Conservation (phyloP, 1,284 basidiomycete genomes). For the Bjerkandera adusta region DNA sequence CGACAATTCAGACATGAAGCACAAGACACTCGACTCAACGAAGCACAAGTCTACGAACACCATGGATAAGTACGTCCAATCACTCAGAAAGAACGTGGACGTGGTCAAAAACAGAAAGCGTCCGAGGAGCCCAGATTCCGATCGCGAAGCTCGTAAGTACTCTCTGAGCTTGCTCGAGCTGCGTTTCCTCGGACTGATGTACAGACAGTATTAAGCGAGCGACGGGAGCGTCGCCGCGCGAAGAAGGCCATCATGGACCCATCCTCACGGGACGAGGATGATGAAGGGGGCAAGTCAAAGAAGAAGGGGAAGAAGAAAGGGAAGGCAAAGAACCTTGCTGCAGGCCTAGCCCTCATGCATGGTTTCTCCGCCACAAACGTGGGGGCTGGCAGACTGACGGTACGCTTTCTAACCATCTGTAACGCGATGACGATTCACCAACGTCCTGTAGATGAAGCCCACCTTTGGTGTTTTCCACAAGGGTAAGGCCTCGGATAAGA, state of each 20-base stretch:
- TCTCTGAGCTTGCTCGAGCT: background rate
- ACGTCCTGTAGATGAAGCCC: slow-evolving; percentile 39
- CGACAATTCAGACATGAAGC: background rate
- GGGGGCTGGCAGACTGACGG: slow-evolving; percentile 68
- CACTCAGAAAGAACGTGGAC: background rate
- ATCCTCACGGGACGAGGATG: slow-evolving; percentile 10
- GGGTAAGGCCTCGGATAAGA: slow-evolving; percentile 62
- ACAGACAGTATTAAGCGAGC: slow-evolving; percentile 19
- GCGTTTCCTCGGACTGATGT: background rate
- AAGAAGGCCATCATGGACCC: slow-evolving; percentile 46
- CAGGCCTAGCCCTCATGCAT: slow-evolving; percentile 69
- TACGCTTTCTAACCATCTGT: slow-evolving; percentile 28
- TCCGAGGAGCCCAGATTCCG: slow-evolving; percentile 19
- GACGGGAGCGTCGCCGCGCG: slow-evolving; percentile 33
- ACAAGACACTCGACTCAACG: background rate
- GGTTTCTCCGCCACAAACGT: slow-evolving; percentile 72
- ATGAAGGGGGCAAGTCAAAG: slow-evolving; percentile 8
- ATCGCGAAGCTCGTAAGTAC: slow-evolving; percentile 29
- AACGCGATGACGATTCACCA: background rate
- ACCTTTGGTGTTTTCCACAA: slow-evolving; percentile 66
- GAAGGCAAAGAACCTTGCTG: slow-evolving; percentile 36
- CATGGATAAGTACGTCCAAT: background rate
- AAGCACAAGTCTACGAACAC: background rate
- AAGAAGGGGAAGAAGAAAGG: slow-evolving; percentile 26
- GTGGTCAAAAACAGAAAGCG: slow-evolving; percentile 14